Conservation (phyloP, 176 grass and related monocot species). For the Puya raimondii region DNA sequence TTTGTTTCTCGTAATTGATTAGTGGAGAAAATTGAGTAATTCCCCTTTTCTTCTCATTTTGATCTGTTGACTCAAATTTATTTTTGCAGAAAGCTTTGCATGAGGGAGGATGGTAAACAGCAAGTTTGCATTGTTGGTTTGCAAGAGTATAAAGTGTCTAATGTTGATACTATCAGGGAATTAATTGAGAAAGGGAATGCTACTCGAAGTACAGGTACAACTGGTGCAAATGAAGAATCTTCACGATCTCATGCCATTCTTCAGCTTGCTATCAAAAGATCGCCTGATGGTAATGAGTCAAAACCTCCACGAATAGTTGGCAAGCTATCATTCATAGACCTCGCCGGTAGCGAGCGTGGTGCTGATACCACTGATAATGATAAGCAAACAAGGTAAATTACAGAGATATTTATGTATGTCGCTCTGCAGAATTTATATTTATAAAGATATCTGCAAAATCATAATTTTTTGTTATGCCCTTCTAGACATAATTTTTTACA, state of each 20-base stretch:
- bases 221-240: conserved; percentile 94
- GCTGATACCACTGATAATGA: conserved; percentile 98
- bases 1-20: neutral
- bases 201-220: conserved; percentile 90
- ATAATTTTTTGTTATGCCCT: no score
- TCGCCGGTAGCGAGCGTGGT: conserved; percentile 94
- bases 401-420: no score
- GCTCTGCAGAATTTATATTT: no score
- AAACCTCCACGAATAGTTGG: conserved; percentile 67
- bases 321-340: conserved; percentile 94
- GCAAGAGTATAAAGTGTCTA: conserved; percentile 80
- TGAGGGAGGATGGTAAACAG: conserved; percentile 99
- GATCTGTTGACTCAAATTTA: conserved; percentile 11
- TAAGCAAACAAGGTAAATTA: conserved; percentile 82
- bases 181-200: conserved; percentile 91
- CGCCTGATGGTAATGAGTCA: conserved; percentile 62
- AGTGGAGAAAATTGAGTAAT: neutral
- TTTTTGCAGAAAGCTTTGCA: conserved; percentile 79
- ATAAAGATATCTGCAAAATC: no score
- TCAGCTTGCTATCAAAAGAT: conserved; percentile 94
- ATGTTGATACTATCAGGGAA: conserved; percentile 85
- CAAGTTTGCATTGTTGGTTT: conserved; percentile 98
- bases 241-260: conserved; percentile 99
- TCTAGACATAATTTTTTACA: no score
- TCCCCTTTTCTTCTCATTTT: neutral